These are phyloP conservation scores for Gilbertella persicaria DNA, from an alignment of 371 early-diverging fungal species.

Conservation along the genomic window DNA sequence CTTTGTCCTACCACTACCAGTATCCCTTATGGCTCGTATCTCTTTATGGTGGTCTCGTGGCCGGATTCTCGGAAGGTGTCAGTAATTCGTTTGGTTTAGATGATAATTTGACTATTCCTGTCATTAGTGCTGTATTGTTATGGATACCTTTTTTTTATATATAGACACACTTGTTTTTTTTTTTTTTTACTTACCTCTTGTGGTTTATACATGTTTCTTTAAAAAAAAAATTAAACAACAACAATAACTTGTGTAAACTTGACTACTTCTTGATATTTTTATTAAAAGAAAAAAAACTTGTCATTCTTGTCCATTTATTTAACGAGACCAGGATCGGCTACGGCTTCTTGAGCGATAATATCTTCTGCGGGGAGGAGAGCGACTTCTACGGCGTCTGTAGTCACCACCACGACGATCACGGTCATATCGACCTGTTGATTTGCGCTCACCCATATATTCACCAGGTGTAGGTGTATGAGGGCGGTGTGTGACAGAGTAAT, in stretches of 20 bases:
- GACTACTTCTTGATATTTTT: background rate
- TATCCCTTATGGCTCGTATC: constrained; percentile 25
- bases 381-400: constrained; percentile 30
- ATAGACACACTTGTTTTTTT: background rate
- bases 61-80: constrained; percentile 46
- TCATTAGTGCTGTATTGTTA: constrained; percentile 40
- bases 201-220: too few species aligned
- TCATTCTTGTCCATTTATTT: constrained; percentile 8
- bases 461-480: constrained; percentile 75
- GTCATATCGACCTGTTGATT: constrained; percentile 12
- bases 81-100: constrained; percentile 40
- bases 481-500: constrained; percentile 69
- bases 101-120: constrained; percentile 53
- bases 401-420: constrained; percentile 25
- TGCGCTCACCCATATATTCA: constrained; percentile 65
- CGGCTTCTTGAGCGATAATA: constrained; percentile 41
- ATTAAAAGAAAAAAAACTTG: background rate
- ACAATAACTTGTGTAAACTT: too few species aligned
- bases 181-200: background rate
- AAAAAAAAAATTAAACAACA: too few species aligned
- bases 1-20: constrained; percentile 25
- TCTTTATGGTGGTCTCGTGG: constrained; percentile 50
- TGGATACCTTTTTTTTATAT: constrained; percentile 37
- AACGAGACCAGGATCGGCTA: constrained; percentile 45
- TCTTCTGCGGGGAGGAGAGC: constrained; percentile 35